A percentile compares a stretch with the other conserved stretches of the same genome.
Evolutionary conservation across 2,329 filamentous ascomycete genomes (phyloP).

Genomic region (Neopestalotiopsis sp.): DNA sequence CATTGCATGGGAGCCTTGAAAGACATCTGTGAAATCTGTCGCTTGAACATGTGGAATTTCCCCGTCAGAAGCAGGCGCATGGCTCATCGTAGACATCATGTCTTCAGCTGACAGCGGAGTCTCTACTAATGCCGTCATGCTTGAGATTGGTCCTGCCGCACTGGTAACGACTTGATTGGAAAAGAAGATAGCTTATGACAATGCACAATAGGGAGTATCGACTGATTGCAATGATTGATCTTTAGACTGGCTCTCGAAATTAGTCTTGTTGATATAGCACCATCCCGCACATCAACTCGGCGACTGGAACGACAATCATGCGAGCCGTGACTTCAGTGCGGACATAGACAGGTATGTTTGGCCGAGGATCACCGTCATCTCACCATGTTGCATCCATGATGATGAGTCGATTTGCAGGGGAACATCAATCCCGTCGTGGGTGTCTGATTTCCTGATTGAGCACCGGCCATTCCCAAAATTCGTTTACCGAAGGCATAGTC

Average conservation of each 20-base stretch:
- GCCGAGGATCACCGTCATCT: neutral
- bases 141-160: neutral
- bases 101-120: neutral
- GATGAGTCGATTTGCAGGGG: neutral
- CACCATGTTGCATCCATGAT: neutral
- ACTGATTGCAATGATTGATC: neutral
- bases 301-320: neutral
- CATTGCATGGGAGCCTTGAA: neutral
- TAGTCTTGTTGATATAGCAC: neutral
- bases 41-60: constrained; percentile 1
- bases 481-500: neutral
- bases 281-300: neutral
- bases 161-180: neutral
- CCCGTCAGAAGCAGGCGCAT: neutral
- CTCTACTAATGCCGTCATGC: neutral
- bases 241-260: neutral
- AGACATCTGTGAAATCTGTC: neutral
- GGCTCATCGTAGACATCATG: neutral
- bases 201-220: neutral
- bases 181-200: neutral
- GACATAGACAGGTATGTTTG: neutral
- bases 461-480: neutral
- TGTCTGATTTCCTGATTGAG: neutral
- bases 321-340: neutral
- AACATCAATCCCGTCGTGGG: neutral